Evolutionary conservation across 352 stramenopile genomes (phyloP), one percentile per base, ranked within the genome.

Genomic region (Globisporangium splendens): DNA sequence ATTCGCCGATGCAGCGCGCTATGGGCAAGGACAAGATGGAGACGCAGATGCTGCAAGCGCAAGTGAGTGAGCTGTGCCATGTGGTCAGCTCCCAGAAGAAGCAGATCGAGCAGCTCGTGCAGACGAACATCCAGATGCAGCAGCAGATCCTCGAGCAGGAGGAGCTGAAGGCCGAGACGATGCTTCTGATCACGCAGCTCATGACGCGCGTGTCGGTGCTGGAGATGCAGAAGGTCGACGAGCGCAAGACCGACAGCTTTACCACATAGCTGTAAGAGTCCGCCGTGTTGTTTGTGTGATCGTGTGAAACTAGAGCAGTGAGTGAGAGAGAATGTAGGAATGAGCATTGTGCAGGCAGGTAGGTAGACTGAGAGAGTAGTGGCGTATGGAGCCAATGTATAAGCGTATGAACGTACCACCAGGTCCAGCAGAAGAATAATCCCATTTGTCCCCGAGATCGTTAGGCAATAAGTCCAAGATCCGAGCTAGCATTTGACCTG

Each of bases 121-220:
- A 90, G 55, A 83, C 57, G 61, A 93, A 91, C 54, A 81, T 88
- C 67, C 73, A 85, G 55, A 78, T 93, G 72, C 81, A 93, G 61
- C 81, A 91, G 62, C 81, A 91, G 56, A 59, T 93, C 35, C 68
- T 91, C 4, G 82, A 91, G 51, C 81, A 91, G 47, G 81, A 92
- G 59, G 82, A 93, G 50, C 66, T 86, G 35, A 91, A 91, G 63
- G 80, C 84, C 62, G 84, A 91, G 68, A 93, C 84, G 52, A 92
- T 84, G 75, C 75, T 90, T 28, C 65, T 93, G 10, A 89, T 93
- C 60, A 93, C 79, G 49, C 79, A 93, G 58, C 68, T 93, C 56
- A 91, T 93, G 82, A 93, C 82, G 22, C 82, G 84, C 48, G 79
- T 93, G 31, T 92, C 84, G 20, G 60, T 88, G 58, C 75, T 93